phyloP scores from a whole-genome alignment of 1,139 yeast genomes.

The Blastobotrys serpentis region DNA sequence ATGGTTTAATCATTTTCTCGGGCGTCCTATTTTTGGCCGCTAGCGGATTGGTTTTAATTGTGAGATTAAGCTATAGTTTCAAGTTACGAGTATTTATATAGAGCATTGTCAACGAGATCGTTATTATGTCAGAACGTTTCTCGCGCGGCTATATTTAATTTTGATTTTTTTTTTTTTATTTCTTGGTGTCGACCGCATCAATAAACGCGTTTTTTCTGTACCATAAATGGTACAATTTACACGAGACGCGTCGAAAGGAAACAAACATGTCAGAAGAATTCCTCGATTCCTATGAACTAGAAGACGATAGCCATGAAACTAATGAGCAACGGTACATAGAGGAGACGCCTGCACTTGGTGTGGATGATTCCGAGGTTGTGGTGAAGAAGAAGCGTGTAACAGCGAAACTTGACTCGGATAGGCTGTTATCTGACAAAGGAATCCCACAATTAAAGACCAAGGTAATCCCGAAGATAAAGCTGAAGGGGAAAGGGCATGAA shows the following conservation, averaged over 20 bases:
- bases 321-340: background rate
- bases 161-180: background rate
- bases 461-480: conserved; percentile 29
- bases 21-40: conserved; percentile 21
- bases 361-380: conserved; percentile 41
- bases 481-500: conserved; percentile 44
- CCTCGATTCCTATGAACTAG: conserved; percentile 6
- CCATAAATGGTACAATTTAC: too few relatives aligned
- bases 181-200: background rate
- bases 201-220: background rate
- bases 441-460: conserved; percentile 34
- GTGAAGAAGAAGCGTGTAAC: conserved; percentile 27
- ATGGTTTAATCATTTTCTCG: conserved; percentile 25
- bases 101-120: too few relatives aligned
- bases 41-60: conserved; percentile 3
- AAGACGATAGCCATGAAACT: background rate
- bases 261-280: conserved; percentile 2
- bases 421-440: conserved; percentile 38
- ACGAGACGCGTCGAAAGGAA: background rate
- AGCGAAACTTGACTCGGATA: conserved; percentile 40
- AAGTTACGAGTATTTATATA: conserved; percentile 14
- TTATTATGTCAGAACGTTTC: background rate
- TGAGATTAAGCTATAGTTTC: conserved; percentile 10
- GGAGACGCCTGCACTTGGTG: conserved; percentile 23
- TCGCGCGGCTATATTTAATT: background rate